A percentile compares a stretch with the other conserved stretches of the same genome.
phyloP scores from a whole-genome alignment of 352 stramenopile species.

The Phytophthora pisi region DNA sequence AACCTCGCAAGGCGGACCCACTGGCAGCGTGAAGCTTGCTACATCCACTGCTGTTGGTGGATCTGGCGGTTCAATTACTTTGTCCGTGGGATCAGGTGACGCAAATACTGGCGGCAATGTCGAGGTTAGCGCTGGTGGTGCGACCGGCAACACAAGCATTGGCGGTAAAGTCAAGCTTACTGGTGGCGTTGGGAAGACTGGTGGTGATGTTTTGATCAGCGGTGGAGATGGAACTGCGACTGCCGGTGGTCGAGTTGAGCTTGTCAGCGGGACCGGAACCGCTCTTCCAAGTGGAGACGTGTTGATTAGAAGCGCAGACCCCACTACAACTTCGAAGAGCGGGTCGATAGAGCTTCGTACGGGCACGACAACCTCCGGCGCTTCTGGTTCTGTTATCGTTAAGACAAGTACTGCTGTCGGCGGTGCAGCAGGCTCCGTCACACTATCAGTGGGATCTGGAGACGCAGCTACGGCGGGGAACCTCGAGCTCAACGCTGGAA shows the following conservation, averaged over 20 bases:
- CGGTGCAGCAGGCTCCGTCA: slow-evolving; percentile 29
- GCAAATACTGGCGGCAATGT: slow-evolving; percentile 18
- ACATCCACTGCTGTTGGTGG: slow-evolving; percentile 29
- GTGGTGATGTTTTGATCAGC: slow-evolving; percentile 12
- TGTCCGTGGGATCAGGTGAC: slow-evolving; percentile 27
- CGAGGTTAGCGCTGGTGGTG: slow-evolving; percentile 23
- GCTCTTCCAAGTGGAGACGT: slow-evolving; percentile 29
- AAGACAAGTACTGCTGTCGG: slow-evolving; percentile 23
- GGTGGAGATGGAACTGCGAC: slow-evolving; percentile 17
- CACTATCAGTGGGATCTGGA: slow-evolving; percentile 32
- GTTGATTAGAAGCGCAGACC: slow-evolving; percentile 26
- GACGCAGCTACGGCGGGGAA: slow-evolving; percentile 13
- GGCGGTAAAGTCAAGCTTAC: slow-evolving; percentile 17
- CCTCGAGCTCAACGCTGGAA: slow-evolving; percentile 33
- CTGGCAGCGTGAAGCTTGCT: slow-evolving; percentile 30
- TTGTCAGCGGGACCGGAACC: slow-evolving; percentile 34
- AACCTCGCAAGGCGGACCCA: slow-evolving; percentile 19
- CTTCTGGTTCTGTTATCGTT: slow-evolving; percentile 23
- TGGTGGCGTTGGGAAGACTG: slow-evolving; percentile 17
- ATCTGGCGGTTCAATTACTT: slow-evolving; percentile 27
- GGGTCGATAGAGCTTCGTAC: slow-evolving; percentile 30
- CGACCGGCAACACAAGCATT: slow-evolving; percentile 17
- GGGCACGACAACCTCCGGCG: slow-evolving; percentile 23
- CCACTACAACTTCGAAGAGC: slow-evolving; percentile 17
- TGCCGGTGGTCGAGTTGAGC: slow-evolving; percentile 28